phyloP scores from a whole-genome alignment of 495 filamentous ascomycete species.

The Neurospora sp. region DNA sequence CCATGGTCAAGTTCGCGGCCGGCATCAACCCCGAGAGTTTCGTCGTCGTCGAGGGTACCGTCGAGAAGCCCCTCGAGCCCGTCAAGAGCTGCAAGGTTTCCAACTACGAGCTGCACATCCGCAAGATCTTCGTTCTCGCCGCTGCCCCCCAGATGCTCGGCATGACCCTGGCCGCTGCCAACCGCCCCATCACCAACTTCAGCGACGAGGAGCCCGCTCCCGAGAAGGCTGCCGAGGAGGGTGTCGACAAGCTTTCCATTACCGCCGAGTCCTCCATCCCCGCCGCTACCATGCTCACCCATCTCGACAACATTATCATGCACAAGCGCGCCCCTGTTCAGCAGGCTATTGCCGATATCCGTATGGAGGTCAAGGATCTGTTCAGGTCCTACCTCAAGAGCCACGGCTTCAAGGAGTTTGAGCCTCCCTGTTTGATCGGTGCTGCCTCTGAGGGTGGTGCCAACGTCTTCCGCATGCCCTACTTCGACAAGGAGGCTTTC shows the following conservation, averaged over 20 bases:
- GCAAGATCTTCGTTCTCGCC: conserved; percentile 62
- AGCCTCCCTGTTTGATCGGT: conserved; percentile 74
- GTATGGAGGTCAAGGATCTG: conserved; percentile 67
- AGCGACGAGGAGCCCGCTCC: conserved; percentile 48
- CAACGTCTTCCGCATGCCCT: conserved; percentile 85
- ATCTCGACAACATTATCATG: conserved; percentile 81
- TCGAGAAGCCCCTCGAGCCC: conserved; percentile 71
- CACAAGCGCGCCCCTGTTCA: conserved; percentile 82
- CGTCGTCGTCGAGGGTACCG: conserved; percentile 68
- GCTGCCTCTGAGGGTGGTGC: conserved; percentile 90
- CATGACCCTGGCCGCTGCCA: conserved; percentile 59
- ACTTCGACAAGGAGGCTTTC: conserved; percentile 79
- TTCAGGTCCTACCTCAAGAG: conserved; percentile 72
- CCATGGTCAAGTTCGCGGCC: conserved; percentile 91
- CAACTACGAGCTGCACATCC: conserved; percentile 76
- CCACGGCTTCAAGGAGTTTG: conserved; percentile 65
- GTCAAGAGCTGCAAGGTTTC: conserved; percentile 71
- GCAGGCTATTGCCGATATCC: conserved; percentile 73
- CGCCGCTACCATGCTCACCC: conserved; percentile 61
- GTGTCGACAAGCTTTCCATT: conserved; percentile 42
- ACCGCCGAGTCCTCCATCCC: conserved; percentile 40
- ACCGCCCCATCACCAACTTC: conserved; percentile 55
- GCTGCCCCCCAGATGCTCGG: conserved; percentile 53
- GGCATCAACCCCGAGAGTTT: conserved; percentile 69
- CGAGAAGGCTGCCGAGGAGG: conserved; percentile 35